Conservation (phyloP, 2,329 filamentous ascomycete genomes). For the Clarireedia sp. region DNA sequence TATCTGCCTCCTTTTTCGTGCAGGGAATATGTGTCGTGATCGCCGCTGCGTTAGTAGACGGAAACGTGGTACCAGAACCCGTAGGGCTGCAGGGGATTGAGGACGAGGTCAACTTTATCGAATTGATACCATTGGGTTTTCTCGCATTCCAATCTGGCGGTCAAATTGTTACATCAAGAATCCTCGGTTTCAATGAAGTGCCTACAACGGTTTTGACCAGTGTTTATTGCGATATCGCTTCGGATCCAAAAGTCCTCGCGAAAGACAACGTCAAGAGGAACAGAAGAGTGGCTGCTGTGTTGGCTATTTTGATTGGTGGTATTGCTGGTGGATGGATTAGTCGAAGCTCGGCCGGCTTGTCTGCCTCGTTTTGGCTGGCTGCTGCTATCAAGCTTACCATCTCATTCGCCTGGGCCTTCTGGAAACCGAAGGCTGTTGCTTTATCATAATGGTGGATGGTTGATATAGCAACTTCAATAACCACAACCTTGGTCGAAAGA, state of each 20-base stretch:
- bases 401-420: constrained; percentile 50
- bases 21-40: constrained; percentile 45
- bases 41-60: constrained; percentile 44
- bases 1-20: constrained; percentile 42
- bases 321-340: constrained; percentile 47
- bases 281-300: constrained; percentile 41
- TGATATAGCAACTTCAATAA: too few relatives aligned
- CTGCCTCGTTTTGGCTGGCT: constrained; percentile 40
- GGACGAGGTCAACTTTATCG: constrained; percentile 32
- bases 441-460: background rate
- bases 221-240: constrained; percentile 74
- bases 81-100: constrained; percentile 23
- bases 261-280: constrained; percentile 44
- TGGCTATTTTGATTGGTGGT: constrained; percentile 45
- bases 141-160: constrained; percentile 67
- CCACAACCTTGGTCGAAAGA: too few relatives aligned
- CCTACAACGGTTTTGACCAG: constrained; percentile 76
- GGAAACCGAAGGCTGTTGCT: constrained; percentile 36
- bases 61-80: constrained; percentile 38
- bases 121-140: constrained; percentile 38
- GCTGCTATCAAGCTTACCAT: constrained; percentile 46
- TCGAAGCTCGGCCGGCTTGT: constrained; percentile 42
- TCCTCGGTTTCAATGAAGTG: constrained; percentile 60
- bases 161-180: constrained; percentile 67
- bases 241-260: constrained; percentile 47